Evolutionary conservation across 2,329 filamentous ascomycete genomes (phyloP).

Genomic region (Neofusicoccum umdonicola): DNA sequence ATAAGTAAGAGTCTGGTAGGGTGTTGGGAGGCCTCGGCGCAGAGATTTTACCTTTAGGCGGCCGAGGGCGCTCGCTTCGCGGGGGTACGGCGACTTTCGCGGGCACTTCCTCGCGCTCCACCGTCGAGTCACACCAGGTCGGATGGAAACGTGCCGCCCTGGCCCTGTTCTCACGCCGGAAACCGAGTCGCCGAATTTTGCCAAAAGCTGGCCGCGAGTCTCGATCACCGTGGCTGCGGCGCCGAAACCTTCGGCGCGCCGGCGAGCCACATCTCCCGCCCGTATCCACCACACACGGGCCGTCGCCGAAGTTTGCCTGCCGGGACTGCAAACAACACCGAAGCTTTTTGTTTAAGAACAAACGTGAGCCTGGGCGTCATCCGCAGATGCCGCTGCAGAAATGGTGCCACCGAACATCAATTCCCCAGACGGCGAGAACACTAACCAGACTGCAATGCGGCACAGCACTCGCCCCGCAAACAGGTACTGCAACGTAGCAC

Average conservation of each 20-base stretch:
- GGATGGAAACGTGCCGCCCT: neutral
- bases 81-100: constrained; percentile 2
- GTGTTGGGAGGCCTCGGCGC: neutral
- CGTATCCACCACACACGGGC: neutral
- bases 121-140: neutral
- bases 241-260: neutral
- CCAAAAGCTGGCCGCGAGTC: neutral
- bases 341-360: neutral
- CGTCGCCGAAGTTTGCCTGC: neutral
- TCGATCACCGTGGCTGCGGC: neutral
- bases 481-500: too few relatives aligned
- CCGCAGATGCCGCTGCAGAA: neutral
- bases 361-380: neutral
- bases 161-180: neutral
- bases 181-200: neutral
- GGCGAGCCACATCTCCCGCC: neutral
- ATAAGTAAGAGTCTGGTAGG: neutral
- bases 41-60: neutral
- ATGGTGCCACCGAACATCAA: neutral
- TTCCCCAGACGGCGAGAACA: neutral
- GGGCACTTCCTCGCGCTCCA: neutral
- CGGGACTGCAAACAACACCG: neutral
- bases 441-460: neutral
- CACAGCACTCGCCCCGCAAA: neutral
- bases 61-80: neutral